Conservation (phyloP, 1,284 basidiomycete genomes). For the Filobasidium uniguttulatum region DNA sequence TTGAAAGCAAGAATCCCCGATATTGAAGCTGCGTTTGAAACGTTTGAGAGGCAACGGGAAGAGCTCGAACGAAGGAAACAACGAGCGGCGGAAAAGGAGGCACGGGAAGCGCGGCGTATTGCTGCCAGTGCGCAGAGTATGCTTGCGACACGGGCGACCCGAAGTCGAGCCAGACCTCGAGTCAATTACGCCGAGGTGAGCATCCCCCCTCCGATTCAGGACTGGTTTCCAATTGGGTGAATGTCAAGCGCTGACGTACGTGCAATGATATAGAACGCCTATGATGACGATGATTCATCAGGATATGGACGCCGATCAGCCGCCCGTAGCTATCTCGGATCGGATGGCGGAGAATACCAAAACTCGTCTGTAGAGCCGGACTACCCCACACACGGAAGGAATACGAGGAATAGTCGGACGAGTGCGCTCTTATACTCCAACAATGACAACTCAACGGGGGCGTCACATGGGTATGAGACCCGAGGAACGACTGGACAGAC, state of each 20-base stretch:
- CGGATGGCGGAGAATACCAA: not conserved
- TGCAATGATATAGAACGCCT: not conserved
- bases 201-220: too few species aligned
- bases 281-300: not conserved
- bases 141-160: not conserved
- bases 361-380: not conserved
- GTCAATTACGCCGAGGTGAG: constrained; percentile 6
- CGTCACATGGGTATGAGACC: not conserved
- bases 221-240: too few species aligned
- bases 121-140: not conserved
- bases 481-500: not conserved
- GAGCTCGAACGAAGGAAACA: not conserved
- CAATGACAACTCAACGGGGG: too few species aligned
- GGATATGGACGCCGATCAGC: not conserved
- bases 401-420: not conserved
- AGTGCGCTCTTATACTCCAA: not conserved
- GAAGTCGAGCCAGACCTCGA: constrained; percentile 1
- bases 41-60: not conserved
- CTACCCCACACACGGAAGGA: not conserved
- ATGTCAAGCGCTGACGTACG: not conserved
- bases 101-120: not conserved
- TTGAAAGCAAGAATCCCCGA: not conserved
- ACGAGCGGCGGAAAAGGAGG: not conserved
- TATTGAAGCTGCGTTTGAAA: not conserved
- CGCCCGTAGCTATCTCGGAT: not conserved